A percentile compares a stretch with the other conserved stretches of the same genome.
These are phyloP conservation scores for Leptographium procerum DNA, from an alignment of 2,329 filamentous ascomycete species.

Conservation along the genomic window DNA sequence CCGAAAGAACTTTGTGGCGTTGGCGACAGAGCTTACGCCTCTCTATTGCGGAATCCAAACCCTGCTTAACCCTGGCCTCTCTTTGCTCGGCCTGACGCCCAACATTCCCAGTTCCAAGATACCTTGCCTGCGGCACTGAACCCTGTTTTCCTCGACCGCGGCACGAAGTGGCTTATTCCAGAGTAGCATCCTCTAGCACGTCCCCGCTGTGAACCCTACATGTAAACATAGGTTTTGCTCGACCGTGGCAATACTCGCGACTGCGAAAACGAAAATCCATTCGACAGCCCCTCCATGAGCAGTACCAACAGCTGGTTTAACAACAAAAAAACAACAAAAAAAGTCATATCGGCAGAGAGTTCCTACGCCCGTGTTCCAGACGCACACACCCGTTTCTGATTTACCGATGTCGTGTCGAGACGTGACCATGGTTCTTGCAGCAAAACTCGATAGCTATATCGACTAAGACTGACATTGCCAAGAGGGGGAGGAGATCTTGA, in stretches of 20 bases:
- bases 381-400: conserved; percentile 9
- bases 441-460: background rate
- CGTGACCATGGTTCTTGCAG: background rate
- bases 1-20: background rate
- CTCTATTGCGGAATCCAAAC: background rate
- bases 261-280: background rate
- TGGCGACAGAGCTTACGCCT: background rate
- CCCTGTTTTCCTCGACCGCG: background rate
- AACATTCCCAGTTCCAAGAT: too few relatives aligned
- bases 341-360: too few relatives aligned
- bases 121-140: too few relatives aligned
- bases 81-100: background rate
- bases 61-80: background rate
- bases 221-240: too few relatives aligned
- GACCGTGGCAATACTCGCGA: background rate
- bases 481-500: background rate
- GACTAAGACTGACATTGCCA: background rate
- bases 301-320: too few relatives aligned
- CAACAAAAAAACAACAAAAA: too few relatives aligned
- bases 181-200: too few relatives aligned
- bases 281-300: background rate
- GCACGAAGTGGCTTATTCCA: too few relatives aligned
- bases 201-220: too few relatives aligned
- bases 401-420: conserved; percentile 16
- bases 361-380: background rate